A percentile compares a stretch with the other conserved stretches of the same genome.
Evolutionary conservation across 1,139 yeast species (phyloP).

Genomic region (Taphrina populina): DNA sequence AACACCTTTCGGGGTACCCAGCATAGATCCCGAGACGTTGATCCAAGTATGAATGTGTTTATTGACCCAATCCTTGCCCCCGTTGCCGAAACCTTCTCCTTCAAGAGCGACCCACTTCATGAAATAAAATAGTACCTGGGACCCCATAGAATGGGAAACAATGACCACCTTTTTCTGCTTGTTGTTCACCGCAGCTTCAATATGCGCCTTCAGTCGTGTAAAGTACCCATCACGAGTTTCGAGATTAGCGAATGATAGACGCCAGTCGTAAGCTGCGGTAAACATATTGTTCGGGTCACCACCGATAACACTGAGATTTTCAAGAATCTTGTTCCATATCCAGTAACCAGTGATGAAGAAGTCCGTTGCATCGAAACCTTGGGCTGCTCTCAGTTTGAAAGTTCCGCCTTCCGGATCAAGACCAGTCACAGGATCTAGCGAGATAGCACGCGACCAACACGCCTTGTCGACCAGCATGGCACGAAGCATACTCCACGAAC

Average conservation of each 20-base stretch:
- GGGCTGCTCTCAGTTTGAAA: slow-evolving; percentile 82
- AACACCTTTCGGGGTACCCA: slow-evolving; percentile 92
- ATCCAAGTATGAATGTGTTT: slow-evolving; percentile 74
- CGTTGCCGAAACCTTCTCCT: slow-evolving; percentile 78
- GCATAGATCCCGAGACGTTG: slow-evolving; percentile 70
- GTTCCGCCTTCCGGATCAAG: slow-evolving; percentile 71
- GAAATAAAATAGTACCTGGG: slow-evolving; percentile 82
- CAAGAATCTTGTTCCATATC: slow-evolving; percentile 95
- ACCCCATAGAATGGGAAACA: slow-evolving; percentile 94
- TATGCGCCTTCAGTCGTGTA: slow-evolving; percentile 65
- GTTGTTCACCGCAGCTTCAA: slow-evolving; percentile 56
- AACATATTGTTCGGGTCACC: slow-evolving; percentile 88
- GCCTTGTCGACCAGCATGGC: slow-evolving; percentile 88
- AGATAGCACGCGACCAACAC: slow-evolving; percentile 90
- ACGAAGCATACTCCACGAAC: slow-evolving; percentile 89
- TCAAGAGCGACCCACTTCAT: slow-evolving; percentile 81
- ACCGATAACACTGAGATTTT: slow-evolving; percentile 89
- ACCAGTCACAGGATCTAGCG: slow-evolving; percentile 87
- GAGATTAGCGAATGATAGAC: slow-evolving; percentile 81
- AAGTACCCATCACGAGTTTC: slow-evolving; percentile 86
- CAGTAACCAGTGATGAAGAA: slow-evolving; percentile 96
- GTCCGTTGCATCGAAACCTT: slow-evolving; percentile 83
- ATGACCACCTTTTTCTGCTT: slow-evolving; percentile 74
- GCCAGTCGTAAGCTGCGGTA: slow-evolving; percentile 94
- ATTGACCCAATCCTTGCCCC: slow-evolving; percentile 85